These are phyloP conservation scores for Aspergillus saccharolyticus DNA, from an alignment of 495 filamentous ascomycete genomes.

Conservation along the genomic window DNA sequence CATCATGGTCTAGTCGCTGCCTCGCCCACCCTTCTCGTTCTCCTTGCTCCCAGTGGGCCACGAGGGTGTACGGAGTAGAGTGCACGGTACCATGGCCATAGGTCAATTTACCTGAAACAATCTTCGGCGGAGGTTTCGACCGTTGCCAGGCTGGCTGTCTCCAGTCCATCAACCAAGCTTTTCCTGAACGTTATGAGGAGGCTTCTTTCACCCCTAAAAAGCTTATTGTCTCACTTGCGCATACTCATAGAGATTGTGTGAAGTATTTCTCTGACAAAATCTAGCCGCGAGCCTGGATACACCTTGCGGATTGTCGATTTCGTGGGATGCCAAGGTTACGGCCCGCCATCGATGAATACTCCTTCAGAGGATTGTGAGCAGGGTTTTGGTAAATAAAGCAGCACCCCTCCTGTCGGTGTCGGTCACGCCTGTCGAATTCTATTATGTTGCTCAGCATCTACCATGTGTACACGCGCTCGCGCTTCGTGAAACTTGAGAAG, in stretches of 20 bases:
- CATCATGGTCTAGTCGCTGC: neutral
- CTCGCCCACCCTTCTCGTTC: neutral
- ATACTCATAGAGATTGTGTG: no score
- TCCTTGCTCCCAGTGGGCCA: neutral
- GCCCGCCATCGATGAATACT: no score
- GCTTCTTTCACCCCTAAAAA: neutral
- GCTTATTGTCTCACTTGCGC: neutral
- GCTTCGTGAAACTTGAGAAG: neutral
- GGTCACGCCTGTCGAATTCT: neutral
- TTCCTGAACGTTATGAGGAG: neutral
- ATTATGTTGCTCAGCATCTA: neutral
- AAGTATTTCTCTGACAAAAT: no score
- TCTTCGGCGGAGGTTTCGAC: neutral
- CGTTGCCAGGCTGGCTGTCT: neutral
- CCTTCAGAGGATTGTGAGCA: no score
- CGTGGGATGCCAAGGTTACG: no score
- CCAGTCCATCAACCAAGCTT: constrained; percentile 1
- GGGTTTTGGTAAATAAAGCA: no score
- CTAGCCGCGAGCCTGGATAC: no score
- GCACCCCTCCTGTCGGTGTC: no score
- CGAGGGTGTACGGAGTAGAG: neutral
- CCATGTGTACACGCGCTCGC: neutral
- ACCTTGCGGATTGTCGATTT: no score
- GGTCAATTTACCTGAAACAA: neutral
- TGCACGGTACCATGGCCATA: neutral